Conservation (phyloP, 108 stramenopile species). For the Stephanodiscus triporus region DNA sequence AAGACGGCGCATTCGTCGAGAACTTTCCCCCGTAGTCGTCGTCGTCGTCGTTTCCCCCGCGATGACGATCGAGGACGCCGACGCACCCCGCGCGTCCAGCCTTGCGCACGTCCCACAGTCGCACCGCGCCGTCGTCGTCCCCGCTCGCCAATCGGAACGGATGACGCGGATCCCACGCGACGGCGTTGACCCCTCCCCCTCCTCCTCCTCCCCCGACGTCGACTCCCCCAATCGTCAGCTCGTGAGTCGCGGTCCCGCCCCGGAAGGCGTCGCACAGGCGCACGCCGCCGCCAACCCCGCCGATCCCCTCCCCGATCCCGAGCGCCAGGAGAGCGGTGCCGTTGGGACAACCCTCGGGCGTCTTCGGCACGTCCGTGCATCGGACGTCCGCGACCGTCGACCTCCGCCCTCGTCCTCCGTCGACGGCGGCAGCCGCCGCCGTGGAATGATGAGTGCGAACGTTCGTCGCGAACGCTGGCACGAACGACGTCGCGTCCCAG, state of each 20-base stretch:
- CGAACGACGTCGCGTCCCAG: slow-evolving; percentile 72
- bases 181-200: slow-evolving; percentile 55
- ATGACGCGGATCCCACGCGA: slow-evolving; percentile 70
- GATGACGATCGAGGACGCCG: slow-evolving; percentile 61
- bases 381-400: slow-evolving; percentile 21
- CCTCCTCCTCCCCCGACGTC: not conserved
- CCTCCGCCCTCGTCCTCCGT: not conserved
- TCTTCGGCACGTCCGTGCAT: slow-evolving; percentile 39
- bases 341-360: slow-evolving; percentile 40
- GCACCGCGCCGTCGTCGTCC: slow-evolving; percentile 60
- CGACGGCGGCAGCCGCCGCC: not conserved
- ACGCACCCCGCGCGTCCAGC: slow-evolving; percentile 64
- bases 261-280: slow-evolving; percentile 66
- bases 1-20: slow-evolving; percentile 1
- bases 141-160: slow-evolving; percentile 69
- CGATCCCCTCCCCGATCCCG: slow-evolving; percentile 30
- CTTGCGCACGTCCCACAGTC: slow-evolving; percentile 85
- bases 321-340: slow-evolving; percentile 39
- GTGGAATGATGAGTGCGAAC: slow-evolving; percentile 20
- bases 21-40: slow-evolving; percentile 34
- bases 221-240: slow-evolving; percentile 74
- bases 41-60: slow-evolving; percentile 41
- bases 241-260: slow-evolving; percentile 69
- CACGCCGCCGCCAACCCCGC: slow-evolving; percentile 29
- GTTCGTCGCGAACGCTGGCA: slow-evolving; percentile 40